Base-by-base conservation (phyloP, 2,329 filamentous ascomycete species). In the Colletotrichum theobromicola region DNA sequence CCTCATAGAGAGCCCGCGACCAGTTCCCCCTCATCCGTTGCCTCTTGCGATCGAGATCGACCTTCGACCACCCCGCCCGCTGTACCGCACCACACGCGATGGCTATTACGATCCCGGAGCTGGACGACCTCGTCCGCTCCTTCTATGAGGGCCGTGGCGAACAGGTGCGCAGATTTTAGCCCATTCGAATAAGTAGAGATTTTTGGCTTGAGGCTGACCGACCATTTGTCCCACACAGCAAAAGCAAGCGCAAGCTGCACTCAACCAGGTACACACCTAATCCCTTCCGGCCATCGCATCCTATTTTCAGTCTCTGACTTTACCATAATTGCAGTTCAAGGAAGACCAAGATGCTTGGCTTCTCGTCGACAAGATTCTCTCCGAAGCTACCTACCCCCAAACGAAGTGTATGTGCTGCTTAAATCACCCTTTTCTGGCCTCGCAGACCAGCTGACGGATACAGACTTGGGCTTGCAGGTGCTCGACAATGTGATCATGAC, bases 401-500 rank as follows among this genome's bases (percentile, higher is more conserved):
- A 99, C 97, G 76, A 99, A 99, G 89, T 99, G 95, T 96, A 88
- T 82, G 93, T 88, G 79, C 61, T 75, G 46, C 46, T 42, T 50
- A 24, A 32, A 34, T 32, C n/a, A 30, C 53, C 32, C 10, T 30
- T 30, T 12, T 26, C 18, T 15, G 21, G 18, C 28, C 58, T 30
- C 28, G 18, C 37, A 69, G 55, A 42, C 30, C 37, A 69, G 53
- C 73, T 75, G 60, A 75, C 73, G 58, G 32, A 34, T 35, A 26
- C 30, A 97, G 95, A 98, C 85, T 90, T 99, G 81, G 97, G 96
- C 68, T 89, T 99, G 78, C 97, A 99, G 87, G 96, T 99, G 78
- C 92, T 99, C 77, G 97, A 99, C 87, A 95, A 95, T 91, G 96
- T 99, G 78, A 98, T 99, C 84, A 95, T 96, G 92, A 99, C 97